Percentiles rank a stretch among this genome's conserved stretches.
Evolutionary conservation across 805 yeast species (phyloP).

Genomic region (Pichia gijzeniarum): DNA sequence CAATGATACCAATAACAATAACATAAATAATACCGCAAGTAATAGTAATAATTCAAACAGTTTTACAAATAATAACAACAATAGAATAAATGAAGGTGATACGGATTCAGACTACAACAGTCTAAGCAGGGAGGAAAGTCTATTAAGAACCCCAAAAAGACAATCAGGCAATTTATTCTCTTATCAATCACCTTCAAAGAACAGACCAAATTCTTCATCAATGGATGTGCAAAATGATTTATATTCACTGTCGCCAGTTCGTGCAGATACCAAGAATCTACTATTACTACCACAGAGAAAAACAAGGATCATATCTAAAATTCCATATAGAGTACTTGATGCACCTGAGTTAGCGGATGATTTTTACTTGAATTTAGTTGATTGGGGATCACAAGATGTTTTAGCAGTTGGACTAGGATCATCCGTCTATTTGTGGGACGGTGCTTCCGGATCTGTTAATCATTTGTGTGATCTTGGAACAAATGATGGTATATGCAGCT

Average conservation of each 20-base stretch:
- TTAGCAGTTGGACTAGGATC: constrained; percentile 88
- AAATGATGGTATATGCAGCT: constrained; percentile 69
- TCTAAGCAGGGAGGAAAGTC: constrained; percentile 15
- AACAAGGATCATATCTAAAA: constrained; percentile 70
- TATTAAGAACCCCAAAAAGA: constrained; percentile 27
- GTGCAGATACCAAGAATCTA: constrained; percentile 78
- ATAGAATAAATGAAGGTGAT: constrained; percentile 3
- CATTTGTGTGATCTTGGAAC: constrained; percentile 66
- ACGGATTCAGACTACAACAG: not conserved
- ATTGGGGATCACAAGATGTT: constrained; percentile 90
- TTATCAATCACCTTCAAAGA: constrained; percentile 64
- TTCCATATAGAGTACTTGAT: constrained; percentile 88
- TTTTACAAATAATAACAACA: not conserved
- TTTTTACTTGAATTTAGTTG: constrained; percentile 84
- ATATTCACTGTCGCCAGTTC: constrained; percentile 78
- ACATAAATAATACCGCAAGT: no score
- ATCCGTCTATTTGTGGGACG: constrained; percentile 87
- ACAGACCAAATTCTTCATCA: constrained; percentile 52
- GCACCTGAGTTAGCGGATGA: constrained; percentile 96
- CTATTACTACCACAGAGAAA: constrained; percentile 78
- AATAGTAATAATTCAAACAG: not conserved
- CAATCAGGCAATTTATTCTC: constrained; percentile 57
- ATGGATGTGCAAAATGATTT: constrained; percentile 65
- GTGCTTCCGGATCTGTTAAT: constrained; percentile 73
- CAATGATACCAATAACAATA: not conserved